These are phyloP conservation scores for Pleurotus sapidus DNA, from an alignment of 768 basidiomycete species.

Conservation along the genomic window DNA sequence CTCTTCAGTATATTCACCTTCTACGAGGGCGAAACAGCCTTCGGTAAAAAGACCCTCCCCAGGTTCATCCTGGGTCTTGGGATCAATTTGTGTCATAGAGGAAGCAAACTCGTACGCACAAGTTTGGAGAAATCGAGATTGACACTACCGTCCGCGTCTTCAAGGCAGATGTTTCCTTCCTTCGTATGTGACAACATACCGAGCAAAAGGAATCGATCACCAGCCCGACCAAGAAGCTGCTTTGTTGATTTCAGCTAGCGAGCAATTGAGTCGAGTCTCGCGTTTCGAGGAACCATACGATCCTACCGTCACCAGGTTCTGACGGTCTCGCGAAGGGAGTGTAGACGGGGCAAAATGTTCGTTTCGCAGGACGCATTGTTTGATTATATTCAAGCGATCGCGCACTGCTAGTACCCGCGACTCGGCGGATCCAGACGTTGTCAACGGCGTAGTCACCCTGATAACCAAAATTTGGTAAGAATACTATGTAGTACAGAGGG, in stretches of 20 bases:
- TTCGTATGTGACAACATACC: slow-evolving; percentile 91
- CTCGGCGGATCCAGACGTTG: slow-evolving; percentile 81
- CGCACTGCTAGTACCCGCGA: slow-evolving; percentile 77
- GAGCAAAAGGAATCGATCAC: slow-evolving; percentile 87
- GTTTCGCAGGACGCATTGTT: slow-evolving; percentile 89
- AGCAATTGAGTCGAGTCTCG: neutral
- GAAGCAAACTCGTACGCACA: slow-evolving; percentile 34
- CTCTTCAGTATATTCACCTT: slow-evolving; percentile 95
- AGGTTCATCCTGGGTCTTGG: slow-evolving; percentile 63
- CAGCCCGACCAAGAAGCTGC: slow-evolving; percentile 87
- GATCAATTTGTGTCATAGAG: slow-evolving; percentile 15
- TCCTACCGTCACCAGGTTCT: slow-evolving; percentile 82
- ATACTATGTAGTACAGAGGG: neutral
- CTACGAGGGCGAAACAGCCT: slow-evolving; percentile 91
- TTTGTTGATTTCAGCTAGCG: slow-evolving; percentile 89
- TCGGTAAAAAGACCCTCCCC: slow-evolving; percentile 96
- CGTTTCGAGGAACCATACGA: neutral
- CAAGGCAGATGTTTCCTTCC: slow-evolving; percentile 87
- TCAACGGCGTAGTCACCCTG: slow-evolving; percentile 53
- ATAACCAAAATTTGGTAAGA: slow-evolving; percentile 5
- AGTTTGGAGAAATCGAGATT: slow-evolving; percentile 85
- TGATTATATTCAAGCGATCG: slow-evolving; percentile 86
- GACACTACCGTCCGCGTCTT: slow-evolving; percentile 91
- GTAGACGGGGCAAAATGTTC: slow-evolving; percentile 98
- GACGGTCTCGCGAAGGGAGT: slow-evolving; percentile 83